Evolutionary conservation across 163 green algal species (phyloP).

Genomic region (Volvox carteri): DNA sequence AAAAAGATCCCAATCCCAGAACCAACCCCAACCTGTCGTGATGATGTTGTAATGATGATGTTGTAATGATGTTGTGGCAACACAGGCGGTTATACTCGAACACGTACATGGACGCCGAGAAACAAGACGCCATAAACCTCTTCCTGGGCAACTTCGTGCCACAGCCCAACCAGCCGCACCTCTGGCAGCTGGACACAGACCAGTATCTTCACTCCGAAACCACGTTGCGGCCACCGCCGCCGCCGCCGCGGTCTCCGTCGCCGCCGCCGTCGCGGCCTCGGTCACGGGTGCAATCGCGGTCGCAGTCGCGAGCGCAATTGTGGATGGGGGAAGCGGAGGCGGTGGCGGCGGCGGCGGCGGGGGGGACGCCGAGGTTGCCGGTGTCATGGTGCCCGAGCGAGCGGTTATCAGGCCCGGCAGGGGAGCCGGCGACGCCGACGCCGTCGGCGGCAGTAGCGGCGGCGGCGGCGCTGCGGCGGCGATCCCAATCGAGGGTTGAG

Average conservation of each 20-base stretch:
- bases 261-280: neutral
- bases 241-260: neutral
- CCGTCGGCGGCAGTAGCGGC: neutral
- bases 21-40: too few relatives aligned
- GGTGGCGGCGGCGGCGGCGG: neutral
- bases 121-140: conserved; percentile 94
- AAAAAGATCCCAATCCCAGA: too few relatives aligned
- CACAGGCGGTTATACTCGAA: conserved; percentile 86
- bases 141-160: conserved; percentile 86
- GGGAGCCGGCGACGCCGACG: neutral
- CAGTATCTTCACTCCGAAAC: conserved; percentile 86
- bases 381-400: neutral
- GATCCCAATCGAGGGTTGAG: neutral
- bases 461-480: neutral
- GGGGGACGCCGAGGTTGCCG: neutral
- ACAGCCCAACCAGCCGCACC: conserved; percentile 65
- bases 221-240: conserved; percentile 21
- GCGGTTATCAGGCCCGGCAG: neutral
- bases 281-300: neutral
- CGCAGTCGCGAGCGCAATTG: too few relatives aligned
- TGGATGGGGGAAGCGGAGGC: too few relatives aligned
- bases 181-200: conserved; percentile 94
- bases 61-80: too few relatives aligned
- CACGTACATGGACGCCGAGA: conserved; percentile 91
- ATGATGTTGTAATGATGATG: too few relatives aligned